phyloP scores from a whole-genome alignment of 202 grass and related monocot genomes.

The Eragrostis tef region DNA sequence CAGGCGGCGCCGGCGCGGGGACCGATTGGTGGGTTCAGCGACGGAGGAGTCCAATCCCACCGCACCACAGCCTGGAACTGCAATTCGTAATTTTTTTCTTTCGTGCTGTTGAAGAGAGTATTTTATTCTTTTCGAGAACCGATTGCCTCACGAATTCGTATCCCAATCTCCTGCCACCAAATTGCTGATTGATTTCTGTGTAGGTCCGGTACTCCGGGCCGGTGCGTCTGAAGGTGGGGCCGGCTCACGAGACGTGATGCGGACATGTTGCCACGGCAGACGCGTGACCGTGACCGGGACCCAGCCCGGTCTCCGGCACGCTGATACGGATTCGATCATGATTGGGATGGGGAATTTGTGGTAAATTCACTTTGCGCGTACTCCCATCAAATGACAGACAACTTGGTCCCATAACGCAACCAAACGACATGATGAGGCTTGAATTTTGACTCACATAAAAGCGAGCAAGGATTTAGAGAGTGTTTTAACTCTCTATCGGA shows the following conservation, averaged over 20 bases:
- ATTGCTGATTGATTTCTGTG: neutral
- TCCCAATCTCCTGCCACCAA: neutral
- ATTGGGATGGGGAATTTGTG: no score
- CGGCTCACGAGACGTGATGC: neutral
- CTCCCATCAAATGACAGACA: no score
- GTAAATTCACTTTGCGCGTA: no score
- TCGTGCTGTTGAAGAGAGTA: neutral
- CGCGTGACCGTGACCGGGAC: no score
- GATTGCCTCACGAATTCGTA: constrained; percentile 14
- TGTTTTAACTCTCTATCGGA: no score
- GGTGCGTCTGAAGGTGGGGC: neutral
- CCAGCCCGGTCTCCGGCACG: no score
- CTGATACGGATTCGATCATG: no score
- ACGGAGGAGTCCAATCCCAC: neutral
- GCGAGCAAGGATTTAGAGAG: no score
- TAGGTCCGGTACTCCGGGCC: neutral
- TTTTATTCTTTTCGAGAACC: neutral
- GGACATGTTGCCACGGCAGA: no score
- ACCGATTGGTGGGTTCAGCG: neutral
- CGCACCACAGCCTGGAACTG: neutral
- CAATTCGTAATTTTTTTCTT: neutral
- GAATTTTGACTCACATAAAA: no score
- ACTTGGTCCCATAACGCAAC: no score
- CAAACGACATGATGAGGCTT: no score
- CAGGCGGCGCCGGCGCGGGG: neutral